Percentiles rank a stretch among this genome's conserved stretches.
These are phyloP conservation scores for Phytopythium cucurbitacearum DNA, from an alignment of 352 stramenopile genomes.

Conservation along the genomic window DNA sequence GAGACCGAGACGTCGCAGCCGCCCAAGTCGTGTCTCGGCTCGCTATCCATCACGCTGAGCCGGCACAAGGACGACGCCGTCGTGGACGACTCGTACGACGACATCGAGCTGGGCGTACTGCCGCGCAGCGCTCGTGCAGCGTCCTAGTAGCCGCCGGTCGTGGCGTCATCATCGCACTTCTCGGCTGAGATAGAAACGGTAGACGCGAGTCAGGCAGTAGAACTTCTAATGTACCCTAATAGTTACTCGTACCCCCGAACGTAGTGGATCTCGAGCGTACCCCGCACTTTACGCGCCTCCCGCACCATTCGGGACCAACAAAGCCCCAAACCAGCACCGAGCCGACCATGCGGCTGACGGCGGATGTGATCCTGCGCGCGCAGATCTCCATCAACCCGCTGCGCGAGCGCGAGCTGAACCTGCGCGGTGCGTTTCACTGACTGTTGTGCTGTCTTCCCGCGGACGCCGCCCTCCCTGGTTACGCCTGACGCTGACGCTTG, in stretches of 20 bases:
- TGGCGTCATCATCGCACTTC: too few species aligned
- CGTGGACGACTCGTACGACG: conserved; percentile 55
- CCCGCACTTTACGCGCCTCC: too few species aligned
- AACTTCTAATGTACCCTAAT: not conserved
- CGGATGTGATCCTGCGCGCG: conserved; percentile 87
- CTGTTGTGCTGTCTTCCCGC: not conserved
- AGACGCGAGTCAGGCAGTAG: not conserved
- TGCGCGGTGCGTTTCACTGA: conserved; percentile 63
- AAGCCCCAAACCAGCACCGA: not conserved
- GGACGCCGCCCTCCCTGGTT: not conserved
- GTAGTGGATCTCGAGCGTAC: not conserved
- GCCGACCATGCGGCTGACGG: conserved; percentile 76
- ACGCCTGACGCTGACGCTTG: not conserved
- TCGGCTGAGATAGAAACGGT: too few species aligned
- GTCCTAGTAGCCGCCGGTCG: not conserved
- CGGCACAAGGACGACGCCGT: conserved; percentile 31
- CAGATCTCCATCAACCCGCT: conserved; percentile 89
- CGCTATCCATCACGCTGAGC: conserved; percentile 40
- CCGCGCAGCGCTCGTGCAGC: conserved; percentile 33
- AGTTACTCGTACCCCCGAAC: not conserved
- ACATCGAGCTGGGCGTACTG: conserved; percentile 54
- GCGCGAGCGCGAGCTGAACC: conserved; percentile 89
- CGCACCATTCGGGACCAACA: too few species aligned
- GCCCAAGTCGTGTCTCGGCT: conserved; percentile 22
- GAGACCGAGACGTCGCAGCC: conserved; percentile 5